phyloP scores from a whole-genome alignment of 1,284 basidiomycete genomes.

The Ceratobasidium sp. region DNA sequence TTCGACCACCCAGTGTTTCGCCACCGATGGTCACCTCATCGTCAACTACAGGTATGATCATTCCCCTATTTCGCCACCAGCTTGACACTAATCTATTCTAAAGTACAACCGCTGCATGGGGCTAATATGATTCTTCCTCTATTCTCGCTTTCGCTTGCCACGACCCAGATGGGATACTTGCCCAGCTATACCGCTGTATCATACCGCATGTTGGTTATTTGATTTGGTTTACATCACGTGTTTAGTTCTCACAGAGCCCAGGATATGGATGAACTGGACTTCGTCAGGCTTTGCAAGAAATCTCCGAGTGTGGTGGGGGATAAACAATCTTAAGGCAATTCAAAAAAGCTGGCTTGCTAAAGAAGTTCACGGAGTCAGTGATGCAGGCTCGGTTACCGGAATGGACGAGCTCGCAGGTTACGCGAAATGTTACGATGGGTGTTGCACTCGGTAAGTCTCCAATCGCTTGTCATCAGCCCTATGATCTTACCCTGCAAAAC shows the following conservation, averaged over 20 bases:
- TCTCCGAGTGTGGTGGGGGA: no score
- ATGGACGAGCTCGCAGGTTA: slow-evolving; percentile 18
- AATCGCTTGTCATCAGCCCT: background rate
- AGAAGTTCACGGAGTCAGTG: no score
- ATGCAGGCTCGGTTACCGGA: slow-evolving; percentile 5
- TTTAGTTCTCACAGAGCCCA: no score
- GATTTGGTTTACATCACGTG: no score
- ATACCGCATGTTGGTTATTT: no score
- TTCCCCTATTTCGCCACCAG: background rate
- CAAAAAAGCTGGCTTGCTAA: no score
- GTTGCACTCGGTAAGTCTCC: slow-evolving; percentile 28
- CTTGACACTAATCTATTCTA: slow-evolving; percentile 29
- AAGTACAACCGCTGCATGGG: slow-evolving; percentile 79
- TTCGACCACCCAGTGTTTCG: slow-evolving; percentile 72
- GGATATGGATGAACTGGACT: no score
- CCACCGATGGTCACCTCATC: slow-evolving; percentile 92
- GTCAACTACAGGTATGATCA: slow-evolving; percentile 90
- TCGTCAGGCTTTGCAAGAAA: no score
- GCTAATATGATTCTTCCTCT: slow-evolving; percentile 54
- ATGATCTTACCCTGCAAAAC: background rate
- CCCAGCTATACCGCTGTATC: no score
- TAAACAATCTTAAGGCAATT: no score
- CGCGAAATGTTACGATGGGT: slow-evolving; percentile 42
- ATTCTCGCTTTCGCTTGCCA: background rate
- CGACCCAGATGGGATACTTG: slow-evolving; percentile 6